Conservation (phyloP, 1,284 basidiomycete species). For the Spongispora temasekensis region DNA sequence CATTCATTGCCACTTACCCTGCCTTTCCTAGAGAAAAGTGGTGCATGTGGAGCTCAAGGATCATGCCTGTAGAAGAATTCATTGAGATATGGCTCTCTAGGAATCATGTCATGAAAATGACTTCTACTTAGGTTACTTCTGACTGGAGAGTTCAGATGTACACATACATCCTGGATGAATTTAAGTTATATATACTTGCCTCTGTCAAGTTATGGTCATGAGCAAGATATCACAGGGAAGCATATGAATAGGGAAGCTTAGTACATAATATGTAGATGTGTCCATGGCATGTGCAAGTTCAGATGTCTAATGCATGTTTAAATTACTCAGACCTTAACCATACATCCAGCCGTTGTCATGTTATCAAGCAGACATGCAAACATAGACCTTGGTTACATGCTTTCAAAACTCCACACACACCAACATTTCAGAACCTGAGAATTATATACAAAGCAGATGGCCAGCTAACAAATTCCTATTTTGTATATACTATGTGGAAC, state of each 20-base stretch:
- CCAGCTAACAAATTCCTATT: neutral
- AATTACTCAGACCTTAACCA: neutral
- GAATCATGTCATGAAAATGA: neutral
- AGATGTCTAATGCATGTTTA: neutral
- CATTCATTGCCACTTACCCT: neutral
- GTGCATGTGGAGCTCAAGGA: neutral
- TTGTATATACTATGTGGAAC: neutral
- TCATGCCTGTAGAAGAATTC: neutral
- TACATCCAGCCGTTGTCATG: neutral
- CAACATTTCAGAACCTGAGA: neutral
- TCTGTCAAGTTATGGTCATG: neutral
- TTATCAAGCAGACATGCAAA: neutral
- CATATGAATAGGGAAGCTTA: no score
- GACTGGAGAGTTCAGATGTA: neutral
- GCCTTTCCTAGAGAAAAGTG: neutral
- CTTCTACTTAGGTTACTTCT: neutral
- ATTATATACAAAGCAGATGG: neutral
- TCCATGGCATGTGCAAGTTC: neutral
- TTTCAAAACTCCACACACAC: neutral
- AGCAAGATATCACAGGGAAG: no score
- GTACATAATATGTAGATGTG: no score
- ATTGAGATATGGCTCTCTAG: neutral
- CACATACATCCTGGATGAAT: neutral
- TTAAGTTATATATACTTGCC: neutral
- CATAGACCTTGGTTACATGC: neutral